Evolutionary conservation across 129 eudicot species (phyloP), one percentile per base, ranked within the genome.

Genomic region (Lactuca sativa): DNA sequence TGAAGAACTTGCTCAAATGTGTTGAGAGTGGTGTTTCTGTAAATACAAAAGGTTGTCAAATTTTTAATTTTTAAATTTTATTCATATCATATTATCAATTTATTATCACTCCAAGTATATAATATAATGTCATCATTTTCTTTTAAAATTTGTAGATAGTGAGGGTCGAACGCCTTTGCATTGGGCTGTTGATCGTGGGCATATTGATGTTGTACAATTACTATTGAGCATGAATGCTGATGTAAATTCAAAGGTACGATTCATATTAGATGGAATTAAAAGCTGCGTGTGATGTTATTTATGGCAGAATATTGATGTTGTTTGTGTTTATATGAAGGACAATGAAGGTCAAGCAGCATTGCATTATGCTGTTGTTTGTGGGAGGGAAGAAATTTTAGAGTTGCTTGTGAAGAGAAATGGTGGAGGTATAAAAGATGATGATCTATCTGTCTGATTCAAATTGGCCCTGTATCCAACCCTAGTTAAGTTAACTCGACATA

Each of bases 121-220:
- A 21, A 25, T 9, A 6, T 21, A 21, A 53, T 62, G 37, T 59
- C 44, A 47, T 54, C 9, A 53, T 73, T 70, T 30, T 71, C 49
- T 54, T 38, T 11, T 9, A 9, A 63, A 53, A 53, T 11, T 66
- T 78, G 81, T 86, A 92, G 98, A 89, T 73, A 88, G 97, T 54
- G 95, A 88, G 66, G 96, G 91, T 9, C 89, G 95, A 56, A 89
- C 84, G 17, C 84, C 96, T 48, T 77, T 88, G 78, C 98, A 84
- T 80, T 82, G 95, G 96, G 92, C 95, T 74, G 98, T 89, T 12
- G 95, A 86, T 73, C 83, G 89, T 65, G 96, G 87, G 62, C 96
- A 92, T 81, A 64, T 77, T 53, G 83, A 74, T 67, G 71, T 77
- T 51, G 60, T 83, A 11, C 85, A 77, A 62, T 56, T 85, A 78